A percentile compares a stretch with the other conserved stretches of the same genome.
phyloP scores from a whole-genome alignment of 345 rosid genomes.

The Sonneratia alba region DNA sequence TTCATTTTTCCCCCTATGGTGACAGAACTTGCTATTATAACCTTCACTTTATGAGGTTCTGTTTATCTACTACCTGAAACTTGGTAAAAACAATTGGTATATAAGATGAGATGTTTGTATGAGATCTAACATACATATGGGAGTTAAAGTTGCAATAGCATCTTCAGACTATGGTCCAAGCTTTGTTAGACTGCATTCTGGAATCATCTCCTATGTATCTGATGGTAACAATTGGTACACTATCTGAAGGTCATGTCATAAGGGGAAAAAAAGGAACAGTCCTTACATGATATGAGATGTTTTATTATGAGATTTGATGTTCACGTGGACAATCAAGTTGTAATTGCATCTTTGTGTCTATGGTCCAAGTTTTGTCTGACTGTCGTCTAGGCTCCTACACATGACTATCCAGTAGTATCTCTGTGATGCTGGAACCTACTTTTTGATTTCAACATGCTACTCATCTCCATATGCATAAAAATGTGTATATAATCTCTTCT shows the following conservation, averaged over 20 bases:
- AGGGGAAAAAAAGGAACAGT: not conserved
- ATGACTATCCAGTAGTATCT: not conserved
- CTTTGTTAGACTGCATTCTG: not conserved
- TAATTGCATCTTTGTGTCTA: not conserved
- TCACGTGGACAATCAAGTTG: not conserved
- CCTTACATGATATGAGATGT: not conserved
- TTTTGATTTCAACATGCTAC: not conserved
- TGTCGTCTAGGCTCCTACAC: too few relatives aligned
- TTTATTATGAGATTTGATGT: not conserved
- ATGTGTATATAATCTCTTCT: not conserved
- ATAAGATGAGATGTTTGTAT: not conserved
- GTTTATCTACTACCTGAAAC: not conserved
- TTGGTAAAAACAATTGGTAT: not conserved
- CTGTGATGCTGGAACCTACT: not conserved
- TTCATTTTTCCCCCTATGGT: not conserved
- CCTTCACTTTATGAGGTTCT: not conserved
- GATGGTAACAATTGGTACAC: too few relatives aligned
- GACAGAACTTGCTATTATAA: not conserved
- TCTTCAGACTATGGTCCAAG: not conserved
- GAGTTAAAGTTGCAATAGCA: not conserved
- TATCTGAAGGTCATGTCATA: too few relatives aligned
- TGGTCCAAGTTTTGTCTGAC: not conserved
- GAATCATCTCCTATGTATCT: not conserved
- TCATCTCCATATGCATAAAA: not conserved
- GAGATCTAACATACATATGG: not conserved